Base-by-base conservation (phyloP, 371 early-diverging fungal species). In the Mucor irregularis region DNA sequence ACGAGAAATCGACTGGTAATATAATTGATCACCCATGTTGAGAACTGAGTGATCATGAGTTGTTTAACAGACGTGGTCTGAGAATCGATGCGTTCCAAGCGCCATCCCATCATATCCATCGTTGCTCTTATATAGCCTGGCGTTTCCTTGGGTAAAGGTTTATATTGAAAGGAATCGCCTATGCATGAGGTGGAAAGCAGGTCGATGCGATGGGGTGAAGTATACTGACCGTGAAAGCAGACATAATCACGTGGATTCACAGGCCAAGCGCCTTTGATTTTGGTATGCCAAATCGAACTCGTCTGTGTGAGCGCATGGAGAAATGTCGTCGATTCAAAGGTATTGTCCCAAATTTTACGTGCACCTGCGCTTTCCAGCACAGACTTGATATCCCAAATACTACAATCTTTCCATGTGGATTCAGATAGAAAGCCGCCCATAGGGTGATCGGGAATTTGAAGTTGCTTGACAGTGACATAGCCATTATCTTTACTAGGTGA, bases 381-480 rank as follows among this genome's bases (percentile, higher is more conserved):
- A 0, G 82, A 76, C 43, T 81, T 82, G 30, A 81, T 68, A 53
- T 84, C 84, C 82, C 82, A 84, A 16, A 84, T 68, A 47, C 77
- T 74, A 31, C 77, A 84, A 16, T 73, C 64, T 17, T 76, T 68
- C 72, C 81, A 84, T 2, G 66, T 43, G 9, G 82, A 69, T 43
- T 81, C 80, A 34, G 73, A 73, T 28, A 77, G 53, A 44, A 77
- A 70, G 17, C 73, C 82, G 0, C 78, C 82, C 0, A 73, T 66
- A 2, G 73, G 74, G 51, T 81, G 80, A n/a, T 71, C 73, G 8
- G 81, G 69, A 3, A 71, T 61, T n/a, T 78, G 78, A 13, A 76
- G 45, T 11, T 73, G 69, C 5, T 68, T 70, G 4, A 78, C 63
- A 13, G 69, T 63, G 0, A 81, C 70, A 53, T 58, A 47, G 0